Conservation (phyloP, 345 rosid species). For the Brassica juncea region DNA sequence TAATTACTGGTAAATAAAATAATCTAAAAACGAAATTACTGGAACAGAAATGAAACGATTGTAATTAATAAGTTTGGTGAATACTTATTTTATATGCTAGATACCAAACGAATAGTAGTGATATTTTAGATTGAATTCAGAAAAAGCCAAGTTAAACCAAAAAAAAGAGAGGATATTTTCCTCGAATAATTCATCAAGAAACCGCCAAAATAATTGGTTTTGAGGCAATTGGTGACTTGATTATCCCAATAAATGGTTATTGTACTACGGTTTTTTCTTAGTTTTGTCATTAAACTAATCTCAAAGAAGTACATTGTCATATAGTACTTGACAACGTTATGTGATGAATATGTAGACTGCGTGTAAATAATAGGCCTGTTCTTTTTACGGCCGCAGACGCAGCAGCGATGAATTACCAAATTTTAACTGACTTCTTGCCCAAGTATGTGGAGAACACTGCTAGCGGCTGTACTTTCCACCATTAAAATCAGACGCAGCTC, state of each 20-base stretch:
- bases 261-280: slow-evolving; percentile 35
- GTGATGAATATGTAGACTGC: slow-evolving; percentile 14
- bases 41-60: neutral
- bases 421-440: too few relatives aligned
- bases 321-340: slow-evolving; percentile 27
- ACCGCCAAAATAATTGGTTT: slow-evolving; percentile 41
- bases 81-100: neutral
- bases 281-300: slow-evolving; percentile 30
- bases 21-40: too few relatives aligned
- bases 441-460: too few relatives aligned
- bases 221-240: slow-evolving; percentile 41
- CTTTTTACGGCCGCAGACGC: too few relatives aligned
- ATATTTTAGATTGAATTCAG: neutral
- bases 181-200: slow-evolving; percentile 41
- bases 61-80: neutral
- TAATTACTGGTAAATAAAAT: too few relatives aligned
- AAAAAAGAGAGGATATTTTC: slow-evolving; percentile 26
- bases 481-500: too few relatives aligned
- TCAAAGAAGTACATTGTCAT: slow-evolving; percentile 35
- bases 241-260: slow-evolving; percentile 43
- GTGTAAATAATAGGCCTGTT: too few relatives aligned
- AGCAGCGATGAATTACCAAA: too few relatives aligned
- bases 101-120: neutral
- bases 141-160: slow-evolving; percentile 25
- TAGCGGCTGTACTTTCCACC: too few relatives aligned